phyloP scores from a whole-genome alignment of 2,329 filamentous ascomycete species.

The Rutstroemia sp. region DNA sequence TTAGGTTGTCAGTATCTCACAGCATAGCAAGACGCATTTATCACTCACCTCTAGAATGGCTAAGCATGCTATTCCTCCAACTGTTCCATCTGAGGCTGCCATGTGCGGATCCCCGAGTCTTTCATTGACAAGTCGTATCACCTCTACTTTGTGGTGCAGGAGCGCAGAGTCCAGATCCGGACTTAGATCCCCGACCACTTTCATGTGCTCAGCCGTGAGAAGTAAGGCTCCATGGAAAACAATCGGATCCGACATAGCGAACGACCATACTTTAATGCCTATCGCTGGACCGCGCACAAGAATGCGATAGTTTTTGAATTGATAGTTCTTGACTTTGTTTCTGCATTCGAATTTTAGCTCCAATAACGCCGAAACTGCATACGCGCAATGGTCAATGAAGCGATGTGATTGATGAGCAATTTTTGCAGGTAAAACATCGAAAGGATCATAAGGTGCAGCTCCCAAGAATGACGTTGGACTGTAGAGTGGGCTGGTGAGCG shows the following conservation, averaged over 20 bases:
- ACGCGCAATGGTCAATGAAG: not conserved
- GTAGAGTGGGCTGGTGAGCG: not conserved
- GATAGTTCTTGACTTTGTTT: not conserved
- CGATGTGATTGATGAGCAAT: not conserved
- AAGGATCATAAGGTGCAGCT: slow-evolving; percentile 6
- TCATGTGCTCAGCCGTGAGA: slow-evolving; percentile 7
- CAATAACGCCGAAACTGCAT: not conserved
- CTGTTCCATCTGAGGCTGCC: slow-evolving; percentile 7
- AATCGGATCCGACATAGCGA: slow-evolving; percentile 6
- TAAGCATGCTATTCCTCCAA: slow-evolving; percentile 8
- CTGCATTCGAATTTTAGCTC: not conserved
- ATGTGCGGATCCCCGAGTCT: slow-evolving; percentile 1
- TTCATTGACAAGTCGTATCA: slow-evolving; percentile 12
- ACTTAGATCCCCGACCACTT: not conserved
- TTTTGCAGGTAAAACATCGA: slow-evolving; percentile 1
- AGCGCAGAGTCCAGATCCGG: slow-evolving; percentile 1
- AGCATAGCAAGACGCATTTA: not conserved
- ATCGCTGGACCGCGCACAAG: not conserved
- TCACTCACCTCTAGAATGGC: slow-evolving; percentile 9
- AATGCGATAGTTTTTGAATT: slow-evolving; percentile 9
- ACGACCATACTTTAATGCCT: not conserved
- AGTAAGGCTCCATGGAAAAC: slow-evolving; percentile 6
- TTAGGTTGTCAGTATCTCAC: not conserved
- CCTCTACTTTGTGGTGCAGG: slow-evolving; percentile 9
- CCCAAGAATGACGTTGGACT: not conserved